Conservation (phyloP, 768 basidiomycete species). For the Rhizopogon salebrosus region DNA sequence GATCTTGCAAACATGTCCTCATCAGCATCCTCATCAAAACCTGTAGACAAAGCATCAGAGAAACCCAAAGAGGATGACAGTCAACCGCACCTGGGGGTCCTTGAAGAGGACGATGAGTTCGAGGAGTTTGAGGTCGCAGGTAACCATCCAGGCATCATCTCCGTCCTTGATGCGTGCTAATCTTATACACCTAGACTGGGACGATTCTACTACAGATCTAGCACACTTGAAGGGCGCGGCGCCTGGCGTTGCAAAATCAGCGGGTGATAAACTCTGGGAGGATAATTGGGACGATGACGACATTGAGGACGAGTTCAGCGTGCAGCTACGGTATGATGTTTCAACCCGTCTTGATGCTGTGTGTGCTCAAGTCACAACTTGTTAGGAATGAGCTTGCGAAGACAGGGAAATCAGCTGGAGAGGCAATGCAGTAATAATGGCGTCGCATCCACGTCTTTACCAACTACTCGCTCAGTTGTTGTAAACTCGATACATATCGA, state of each 20-base stretch:
- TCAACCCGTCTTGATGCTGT: neutral
- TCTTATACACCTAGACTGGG: constrained; percentile 58
- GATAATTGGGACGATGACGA: constrained; percentile 99
- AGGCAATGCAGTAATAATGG: constrained; percentile 51
- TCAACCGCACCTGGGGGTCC: constrained; percentile 73
- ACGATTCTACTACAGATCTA: constrained; percentile 78
- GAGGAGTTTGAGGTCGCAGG: constrained; percentile 89
- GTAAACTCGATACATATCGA: neutral
- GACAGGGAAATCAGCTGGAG: constrained; percentile 35
- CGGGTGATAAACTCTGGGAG: constrained; percentile 94
- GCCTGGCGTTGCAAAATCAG: constrained; percentile 71
- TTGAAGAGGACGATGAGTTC: constrained; percentile 97
- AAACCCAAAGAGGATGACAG: constrained; percentile 43
- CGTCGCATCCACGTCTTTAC: neutral
- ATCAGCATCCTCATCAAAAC: constrained; percentile 44
- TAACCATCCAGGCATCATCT: constrained; percentile 25
- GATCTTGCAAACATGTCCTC: constrained; percentile 32
- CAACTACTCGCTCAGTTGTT: neutral
- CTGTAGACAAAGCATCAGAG: constrained; percentile 24
- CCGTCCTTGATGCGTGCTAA: constrained; percentile 1
- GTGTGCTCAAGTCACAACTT: neutral
- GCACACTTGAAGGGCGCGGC: constrained; percentile 71
- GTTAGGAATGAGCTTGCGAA: constrained; percentile 62
- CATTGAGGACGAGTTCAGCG: constrained; percentile 95
- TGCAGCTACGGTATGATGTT: constrained; percentile 79